Evolutionary conservation across 108 stramenopile species (phyloP).

Genomic region (Epithemia pelagica): DNA sequence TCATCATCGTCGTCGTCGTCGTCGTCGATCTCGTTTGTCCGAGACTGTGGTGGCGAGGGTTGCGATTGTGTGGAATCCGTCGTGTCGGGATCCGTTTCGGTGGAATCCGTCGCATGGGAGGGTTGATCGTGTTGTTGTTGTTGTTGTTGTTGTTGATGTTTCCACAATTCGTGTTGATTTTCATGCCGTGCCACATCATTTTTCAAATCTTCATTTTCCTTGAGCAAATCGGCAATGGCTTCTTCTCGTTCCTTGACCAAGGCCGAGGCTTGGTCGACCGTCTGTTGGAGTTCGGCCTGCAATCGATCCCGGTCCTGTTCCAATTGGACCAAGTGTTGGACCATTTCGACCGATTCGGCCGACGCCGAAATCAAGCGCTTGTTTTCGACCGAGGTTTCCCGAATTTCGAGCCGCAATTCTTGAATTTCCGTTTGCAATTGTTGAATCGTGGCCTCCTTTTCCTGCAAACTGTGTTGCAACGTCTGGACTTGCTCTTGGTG

Average conservation of each 20-base stretch:
- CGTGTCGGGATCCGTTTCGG: background rate
- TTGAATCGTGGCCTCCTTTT: constrained; percentile 8
- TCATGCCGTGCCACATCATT: background rate
- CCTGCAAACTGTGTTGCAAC: background rate
- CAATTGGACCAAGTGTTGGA: background rate
- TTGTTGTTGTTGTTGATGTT: background rate
- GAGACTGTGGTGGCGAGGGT: too few species aligned
- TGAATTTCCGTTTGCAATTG: background rate
- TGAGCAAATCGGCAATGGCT: constrained; percentile 16
- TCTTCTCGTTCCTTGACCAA: constrained; percentile 20
- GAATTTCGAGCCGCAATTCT: constrained; percentile 1
- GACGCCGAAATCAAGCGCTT: background rate
- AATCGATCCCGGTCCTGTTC: constrained; percentile 1
- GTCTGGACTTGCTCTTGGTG: background rate
- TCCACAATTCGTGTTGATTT: background rate
- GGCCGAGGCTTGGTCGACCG: constrained; percentile 8
- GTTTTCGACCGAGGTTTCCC: background rate
- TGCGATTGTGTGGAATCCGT: too few species aligned
- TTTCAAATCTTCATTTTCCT: constrained; percentile 17
- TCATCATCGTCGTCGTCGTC: constrained; percentile 13
- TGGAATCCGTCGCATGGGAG: background rate
- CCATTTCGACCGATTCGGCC: background rate
- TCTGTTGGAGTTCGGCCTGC: constrained; percentile 7
- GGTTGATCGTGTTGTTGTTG: background rate
- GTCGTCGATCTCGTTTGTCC: background rate